Evolutionary conservation across 1,284 basidiomycete species (phyloP).

Genomic region (Cryptococcus deneoformans): DNA sequence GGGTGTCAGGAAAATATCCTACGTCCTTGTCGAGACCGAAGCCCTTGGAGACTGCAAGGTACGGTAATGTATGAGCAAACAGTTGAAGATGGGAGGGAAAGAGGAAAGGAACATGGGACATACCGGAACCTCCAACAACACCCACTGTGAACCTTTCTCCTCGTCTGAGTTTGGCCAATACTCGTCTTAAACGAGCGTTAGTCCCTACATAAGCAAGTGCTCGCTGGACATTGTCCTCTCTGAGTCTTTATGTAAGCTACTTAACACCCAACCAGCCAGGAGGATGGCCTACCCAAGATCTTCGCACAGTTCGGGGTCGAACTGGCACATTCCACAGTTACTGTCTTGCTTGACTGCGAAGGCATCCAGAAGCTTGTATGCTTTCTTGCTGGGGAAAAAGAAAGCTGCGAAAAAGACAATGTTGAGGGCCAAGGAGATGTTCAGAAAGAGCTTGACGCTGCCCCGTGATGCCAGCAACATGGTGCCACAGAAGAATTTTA

Average conservation of each 20-base stretch:
- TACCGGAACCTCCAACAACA: slow-evolving; percentile 28
- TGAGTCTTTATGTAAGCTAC: background rate
- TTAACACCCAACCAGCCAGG: background rate
- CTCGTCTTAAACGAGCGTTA: slow-evolving; percentile 23
- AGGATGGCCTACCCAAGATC: slow-evolving; percentile 14
- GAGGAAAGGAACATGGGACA: background rate
- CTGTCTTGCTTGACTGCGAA: background rate
- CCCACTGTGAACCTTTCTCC: slow-evolving; percentile 28
- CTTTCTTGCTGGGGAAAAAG: slow-evolving; percentile 12
- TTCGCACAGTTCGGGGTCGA: slow-evolving; percentile 12
- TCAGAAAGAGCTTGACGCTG: slow-evolving; percentile 14
- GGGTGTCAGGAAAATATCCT: slow-evolving; percentile 18
- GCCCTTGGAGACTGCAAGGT: slow-evolving; percentile 28
- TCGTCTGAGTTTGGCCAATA: slow-evolving; percentile 23
- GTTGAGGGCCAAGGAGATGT: slow-evolving; percentile 15
- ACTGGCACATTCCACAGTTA: slow-evolving; percentile 13
- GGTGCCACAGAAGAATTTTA: background rate
- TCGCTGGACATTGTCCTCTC: background rate
- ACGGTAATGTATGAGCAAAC: background rate
- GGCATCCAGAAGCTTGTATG: slow-evolving; percentile 4
- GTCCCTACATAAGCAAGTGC: slow-evolving; percentile 13
- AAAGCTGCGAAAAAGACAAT: slow-evolving; percentile 14
- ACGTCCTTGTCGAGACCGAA: slow-evolving; percentile 20
- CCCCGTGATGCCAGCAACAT: slow-evolving; percentile 6
- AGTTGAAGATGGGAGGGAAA: background rate